A percentile compares a stretch with the other conserved stretches of the same genome.
Conservation (phyloP, 495 filamentous ascomycete species). For the Letharia columbiana region DNA sequence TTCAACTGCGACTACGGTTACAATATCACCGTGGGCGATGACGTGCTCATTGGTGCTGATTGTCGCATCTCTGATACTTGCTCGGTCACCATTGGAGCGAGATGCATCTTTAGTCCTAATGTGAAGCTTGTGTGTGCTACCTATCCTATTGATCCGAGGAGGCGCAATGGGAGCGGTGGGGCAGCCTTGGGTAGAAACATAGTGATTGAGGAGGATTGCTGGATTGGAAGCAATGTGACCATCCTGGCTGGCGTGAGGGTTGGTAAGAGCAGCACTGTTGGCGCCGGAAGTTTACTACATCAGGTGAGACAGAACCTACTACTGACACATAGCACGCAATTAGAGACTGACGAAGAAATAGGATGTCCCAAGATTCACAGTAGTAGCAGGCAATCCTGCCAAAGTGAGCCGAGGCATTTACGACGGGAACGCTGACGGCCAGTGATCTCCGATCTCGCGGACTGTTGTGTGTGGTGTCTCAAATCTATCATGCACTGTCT, state of each 20-base stretch:
- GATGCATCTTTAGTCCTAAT: constrained; percentile 75
- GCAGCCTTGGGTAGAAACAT: constrained; percentile 64
- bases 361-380: constrained; percentile 54
- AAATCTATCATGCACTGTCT: not conserved
- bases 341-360: constrained; percentile 22
- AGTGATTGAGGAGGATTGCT: constrained; percentile 79
- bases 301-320: constrained; percentile 14
- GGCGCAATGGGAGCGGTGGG: constrained; percentile 65
- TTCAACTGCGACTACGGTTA: constrained; percentile 96
- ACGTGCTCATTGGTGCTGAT: constrained; percentile 76
- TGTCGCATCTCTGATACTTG: constrained; percentile 82
- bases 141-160: constrained; percentile 65
- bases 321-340: not conserved
- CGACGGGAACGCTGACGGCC: constrained; percentile 25
- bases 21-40: constrained; percentile 80
- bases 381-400: constrained; percentile 57
- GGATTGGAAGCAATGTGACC: constrained; percentile 76
- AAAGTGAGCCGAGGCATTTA: constrained; percentile 48
- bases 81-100: constrained; percentile 64
- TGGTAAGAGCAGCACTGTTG: constrained; percentile 39
- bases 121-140: constrained; percentile 78
- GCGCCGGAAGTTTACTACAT: constrained; percentile 32
- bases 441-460: constrained; percentile 1
- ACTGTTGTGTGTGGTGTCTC: not conserved
- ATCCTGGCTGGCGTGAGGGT: constrained; percentile 58